A percentile compares a stretch with the other conserved stretches of the same genome.
Evolutionary conservation across 2,329 filamentous ascomycete species (phyloP).

Genomic region (Blastomyces gilchristii): DNA sequence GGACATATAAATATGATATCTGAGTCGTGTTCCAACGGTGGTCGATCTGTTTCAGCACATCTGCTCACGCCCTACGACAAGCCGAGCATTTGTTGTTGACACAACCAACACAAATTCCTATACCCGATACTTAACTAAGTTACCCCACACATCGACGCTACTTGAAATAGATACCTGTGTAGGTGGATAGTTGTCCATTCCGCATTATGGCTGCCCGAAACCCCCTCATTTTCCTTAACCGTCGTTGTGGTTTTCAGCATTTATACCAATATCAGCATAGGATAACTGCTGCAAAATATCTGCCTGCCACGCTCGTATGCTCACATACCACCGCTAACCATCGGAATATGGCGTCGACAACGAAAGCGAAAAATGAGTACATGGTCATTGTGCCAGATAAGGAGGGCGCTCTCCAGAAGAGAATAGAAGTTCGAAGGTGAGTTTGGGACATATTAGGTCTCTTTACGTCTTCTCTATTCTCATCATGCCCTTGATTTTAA

Average conservation of each 20-base stretch:
- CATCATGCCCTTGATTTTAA: background rate
- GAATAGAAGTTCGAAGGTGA: slow-evolving; percentile 41
- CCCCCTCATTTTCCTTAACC: background rate
- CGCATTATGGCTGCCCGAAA: background rate
- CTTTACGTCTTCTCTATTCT: background rate
- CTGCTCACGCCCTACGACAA: background rate
- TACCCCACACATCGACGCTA: background rate
- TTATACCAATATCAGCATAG: background rate
- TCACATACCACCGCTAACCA: background rate
- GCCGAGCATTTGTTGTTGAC: background rate
- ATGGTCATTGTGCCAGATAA: slow-evolving; percentile 60
- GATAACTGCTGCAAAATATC: background rate
- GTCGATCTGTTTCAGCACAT: background rate
- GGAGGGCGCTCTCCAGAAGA: slow-evolving; percentile 49
- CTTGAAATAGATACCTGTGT: too few relatives aligned
- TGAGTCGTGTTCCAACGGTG: background rate
- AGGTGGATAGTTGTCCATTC: background rate
- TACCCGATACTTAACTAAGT: background rate
- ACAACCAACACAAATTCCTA: background rate
- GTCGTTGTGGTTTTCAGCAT: background rate
- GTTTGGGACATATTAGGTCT: slow-evolving; percentile 9
- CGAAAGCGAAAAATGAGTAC: slow-evolving; percentile 48
- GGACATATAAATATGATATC: background rate
- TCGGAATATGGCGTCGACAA: slow-evolving; percentile 12
- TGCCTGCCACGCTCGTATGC: background rate